A percentile compares a stretch with the other conserved stretches of the same genome.
Conservation (phyloP, 768 basidiomycete species). For the Amanita molliuscula region DNA sequence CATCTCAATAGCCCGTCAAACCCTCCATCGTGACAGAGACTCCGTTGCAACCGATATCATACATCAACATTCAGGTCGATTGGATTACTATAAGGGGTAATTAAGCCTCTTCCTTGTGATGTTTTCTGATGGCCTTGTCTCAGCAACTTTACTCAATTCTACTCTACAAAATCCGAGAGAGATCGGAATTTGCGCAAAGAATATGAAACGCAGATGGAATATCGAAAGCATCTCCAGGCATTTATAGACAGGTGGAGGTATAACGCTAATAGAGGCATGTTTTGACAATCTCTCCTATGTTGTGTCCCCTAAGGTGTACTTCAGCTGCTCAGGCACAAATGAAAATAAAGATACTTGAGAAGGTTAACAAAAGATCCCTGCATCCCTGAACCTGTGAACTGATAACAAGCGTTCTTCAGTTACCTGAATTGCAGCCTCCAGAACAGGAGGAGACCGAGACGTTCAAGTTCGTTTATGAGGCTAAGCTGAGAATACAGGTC, state of each 20-base stretch:
- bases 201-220: slow-evolving; percentile 93
- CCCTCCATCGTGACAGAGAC: slow-evolving; percentile 39
- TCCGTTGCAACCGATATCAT: slow-evolving; percentile 97
- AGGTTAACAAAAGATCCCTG: slow-evolving; percentile 29
- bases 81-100: slow-evolving; percentile 97
- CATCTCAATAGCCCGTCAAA: not conserved
- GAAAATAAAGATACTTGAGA: slow-evolving; percentile 69
- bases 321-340: slow-evolving; percentile 78
- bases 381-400: not conserved
- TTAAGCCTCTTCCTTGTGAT: slow-evolving; percentile 6
- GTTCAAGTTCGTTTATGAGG: slow-evolving; percentile 53
- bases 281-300: not conserved
- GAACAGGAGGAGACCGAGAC: slow-evolving; percentile 87
- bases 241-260: slow-evolving; percentile 99
- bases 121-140: slow-evolving; percentile 6
- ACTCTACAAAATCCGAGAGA: slow-evolving; percentile 95
- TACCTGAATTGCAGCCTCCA: slow-evolving; percentile 89
- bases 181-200: slow-evolving; percentile 87
- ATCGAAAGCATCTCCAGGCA: slow-evolving; percentile 90
- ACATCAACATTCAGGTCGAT: slow-evolving; percentile 86
- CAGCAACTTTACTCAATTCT: slow-evolving; percentile 97
- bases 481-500: not conserved
- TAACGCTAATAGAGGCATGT: slow-evolving; percentile 80
- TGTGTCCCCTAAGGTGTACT: slow-evolving; percentile 4
- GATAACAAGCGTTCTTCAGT: slow-evolving; percentile 25